Evolutionary conservation across 2,329 filamentous ascomycete genomes (phyloP).

Genomic region (Hypoxylon sp.): DNA sequence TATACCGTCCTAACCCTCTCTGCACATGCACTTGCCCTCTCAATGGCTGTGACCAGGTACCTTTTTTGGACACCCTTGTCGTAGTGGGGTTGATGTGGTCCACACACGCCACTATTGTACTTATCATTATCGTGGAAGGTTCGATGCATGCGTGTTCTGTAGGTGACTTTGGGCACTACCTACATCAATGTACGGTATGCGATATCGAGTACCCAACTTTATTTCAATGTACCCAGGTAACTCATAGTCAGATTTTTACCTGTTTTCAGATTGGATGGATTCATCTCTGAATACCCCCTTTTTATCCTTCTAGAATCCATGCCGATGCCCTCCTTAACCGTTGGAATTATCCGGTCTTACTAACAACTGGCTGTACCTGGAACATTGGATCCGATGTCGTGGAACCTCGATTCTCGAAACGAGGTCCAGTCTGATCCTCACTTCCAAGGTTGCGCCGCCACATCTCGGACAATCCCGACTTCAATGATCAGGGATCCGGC

Average conservation of each 20-base stretch:
- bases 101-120: slow-evolving; percentile 29
- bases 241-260: slow-evolving; percentile 27
- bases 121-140: slow-evolving; percentile 30
- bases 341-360: slow-evolving; percentile 31
- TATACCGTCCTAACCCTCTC: slow-evolving; percentile 18
- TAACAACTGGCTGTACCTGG: slow-evolving; percentile 34
- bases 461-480: slow-evolving; percentile 18
- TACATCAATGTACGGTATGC: no score
- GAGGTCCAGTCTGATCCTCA: slow-evolving; percentile 1
- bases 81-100: slow-evolving; percentile 32
- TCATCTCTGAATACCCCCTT: slow-evolving; percentile 22
- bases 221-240: slow-evolving; percentile 9
- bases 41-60: slow-evolving; percentile 26
- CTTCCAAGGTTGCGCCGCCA: slow-evolving; percentile 23
- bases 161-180: background rate
- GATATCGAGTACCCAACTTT: background rate
- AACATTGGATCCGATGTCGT: slow-evolving; percentile 39
- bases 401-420: slow-evolving; percentile 30
- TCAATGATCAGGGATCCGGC: slow-evolving; percentile 6
- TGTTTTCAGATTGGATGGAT: slow-evolving; percentile 30
- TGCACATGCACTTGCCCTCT: slow-evolving; percentile 8
- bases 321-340: slow-evolving; percentile 27
- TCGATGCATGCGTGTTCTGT: background rate
- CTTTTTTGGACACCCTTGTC: slow-evolving; percentile 15
- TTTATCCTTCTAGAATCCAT: slow-evolving; percentile 36